Conservation (phyloP, 2,329 filamentous ascomycete species). For the Bipolaris oryzae region DNA sequence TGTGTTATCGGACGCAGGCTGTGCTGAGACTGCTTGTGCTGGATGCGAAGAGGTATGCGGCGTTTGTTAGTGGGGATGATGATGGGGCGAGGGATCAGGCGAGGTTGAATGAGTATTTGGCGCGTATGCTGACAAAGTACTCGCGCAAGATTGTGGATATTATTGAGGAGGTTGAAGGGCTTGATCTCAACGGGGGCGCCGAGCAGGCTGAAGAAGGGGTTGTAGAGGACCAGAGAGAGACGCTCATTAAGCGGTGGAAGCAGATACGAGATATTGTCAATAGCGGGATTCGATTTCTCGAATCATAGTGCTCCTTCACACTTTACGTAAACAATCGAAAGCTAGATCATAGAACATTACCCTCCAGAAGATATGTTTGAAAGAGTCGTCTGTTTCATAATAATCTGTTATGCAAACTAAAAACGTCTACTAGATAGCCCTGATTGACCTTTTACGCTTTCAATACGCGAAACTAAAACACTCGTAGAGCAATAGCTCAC, state of each 20-base stretch:
- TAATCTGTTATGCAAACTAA: conserved; percentile 13
- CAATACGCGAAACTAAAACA: conserved; percentile 7
- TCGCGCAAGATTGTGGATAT: conserved; percentile 36
- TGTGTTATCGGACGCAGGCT: conserved; percentile 55
- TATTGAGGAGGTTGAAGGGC: conserved; percentile 33
- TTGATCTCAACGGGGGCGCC: conserved; percentile 22
- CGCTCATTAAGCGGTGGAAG: conserved; percentile 43
- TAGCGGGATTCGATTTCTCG: conserved; percentile 16
- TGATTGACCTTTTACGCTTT: conserved; percentile 11
- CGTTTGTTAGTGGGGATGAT: conserved; percentile 40
- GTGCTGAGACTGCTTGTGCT: conserved; percentile 48
- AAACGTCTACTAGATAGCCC: conserved; percentile 11
- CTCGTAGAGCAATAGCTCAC: conserved; percentile 51
- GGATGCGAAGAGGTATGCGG: conserved; percentile 36
- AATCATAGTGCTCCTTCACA: background rate
- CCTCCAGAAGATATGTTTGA: background rate
- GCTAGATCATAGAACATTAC: background rate
- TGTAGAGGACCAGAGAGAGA: conserved; percentile 31
- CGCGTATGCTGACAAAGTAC: conserved; percentile 38
- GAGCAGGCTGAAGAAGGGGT: background rate
- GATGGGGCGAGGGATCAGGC: conserved; percentile 45
- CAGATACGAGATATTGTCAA: conserved; percentile 44
- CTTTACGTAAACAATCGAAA: too few species aligned
- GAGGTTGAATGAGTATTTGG: conserved; percentile 48
- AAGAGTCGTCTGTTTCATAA: conserved; percentile 9